phyloP scores from a whole-genome alignment of 2,329 filamentous ascomycete species.

The Decorospora gaudefroyi region DNA sequence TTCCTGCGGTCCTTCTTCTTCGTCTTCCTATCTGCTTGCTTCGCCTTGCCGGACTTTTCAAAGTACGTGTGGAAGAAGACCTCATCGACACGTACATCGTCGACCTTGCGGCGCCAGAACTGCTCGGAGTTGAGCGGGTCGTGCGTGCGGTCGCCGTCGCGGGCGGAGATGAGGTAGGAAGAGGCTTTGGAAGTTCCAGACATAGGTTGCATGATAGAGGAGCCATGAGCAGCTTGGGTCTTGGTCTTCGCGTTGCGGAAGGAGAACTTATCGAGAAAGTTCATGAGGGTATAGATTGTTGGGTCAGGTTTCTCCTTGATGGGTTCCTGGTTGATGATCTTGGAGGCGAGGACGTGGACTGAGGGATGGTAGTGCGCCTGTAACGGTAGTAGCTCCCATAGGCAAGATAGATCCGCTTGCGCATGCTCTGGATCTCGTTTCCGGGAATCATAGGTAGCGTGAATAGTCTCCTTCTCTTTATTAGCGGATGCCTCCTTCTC shows the following conservation, averaged over 20 bases:
- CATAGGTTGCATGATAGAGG: slow-evolving; percentile 96
- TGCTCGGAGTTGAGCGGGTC: slow-evolving; percentile 79
- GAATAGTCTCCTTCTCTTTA: slow-evolving; percentile 21
- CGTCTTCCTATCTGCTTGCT: slow-evolving; percentile 61
- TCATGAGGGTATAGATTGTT: slow-evolving; percentile 84
- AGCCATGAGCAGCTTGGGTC: slow-evolving; percentile 65
- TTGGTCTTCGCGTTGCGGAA: slow-evolving; percentile 87
- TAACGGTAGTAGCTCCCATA: slow-evolving; percentile 89
- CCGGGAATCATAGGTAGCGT: slow-evolving; percentile 72
- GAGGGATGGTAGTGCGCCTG: slow-evolving; percentile 89
- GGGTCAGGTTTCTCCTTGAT: slow-evolving; percentile 89
- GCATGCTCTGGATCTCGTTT: slow-evolving; percentile 91
- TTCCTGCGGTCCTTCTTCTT: slow-evolving; percentile 55
- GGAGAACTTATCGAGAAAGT: slow-evolving; percentile 98
- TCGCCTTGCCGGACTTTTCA: slow-evolving; percentile 63
- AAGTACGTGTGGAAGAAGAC: slow-evolving; percentile 99
- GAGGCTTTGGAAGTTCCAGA: slow-evolving; percentile 63
- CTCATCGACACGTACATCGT: slow-evolving; percentile 86
- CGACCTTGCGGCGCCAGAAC: slow-evolving; percentile 90
- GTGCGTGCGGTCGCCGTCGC: slow-evolving; percentile 62
- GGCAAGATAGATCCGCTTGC: slow-evolving; percentile 86
- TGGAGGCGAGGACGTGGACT: slow-evolving; percentile 78
- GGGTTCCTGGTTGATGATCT: slow-evolving; percentile 69
- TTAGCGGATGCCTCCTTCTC: slow-evolving; percentile 36
- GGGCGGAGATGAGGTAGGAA: slow-evolving; percentile 64